Percentiles rank a stretch among this genome's conserved stretches.
phyloP scores from a whole-genome alignment of 768 basidiomycete species.

The Naganishia randhawae region DNA sequence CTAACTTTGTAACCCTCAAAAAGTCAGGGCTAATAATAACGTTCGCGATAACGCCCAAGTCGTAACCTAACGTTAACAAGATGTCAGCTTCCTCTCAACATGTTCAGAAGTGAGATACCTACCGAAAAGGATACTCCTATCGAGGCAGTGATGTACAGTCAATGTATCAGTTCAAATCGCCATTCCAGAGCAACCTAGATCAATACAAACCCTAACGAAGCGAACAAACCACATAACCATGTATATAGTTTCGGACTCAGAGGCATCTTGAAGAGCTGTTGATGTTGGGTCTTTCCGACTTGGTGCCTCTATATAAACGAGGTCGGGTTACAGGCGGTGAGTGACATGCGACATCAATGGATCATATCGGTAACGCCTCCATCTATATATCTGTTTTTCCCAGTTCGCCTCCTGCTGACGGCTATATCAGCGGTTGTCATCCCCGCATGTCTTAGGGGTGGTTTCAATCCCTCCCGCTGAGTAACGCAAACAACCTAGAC shows the following conservation, averaged over 20 bases:
- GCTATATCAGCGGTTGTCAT: neutral
- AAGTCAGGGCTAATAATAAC: constrained; percentile 44
- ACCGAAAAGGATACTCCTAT: constrained; percentile 19
- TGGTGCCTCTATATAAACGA: neutral
- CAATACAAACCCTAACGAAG: neutral
- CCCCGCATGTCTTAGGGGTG: neutral
- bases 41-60: constrained; percentile 46
- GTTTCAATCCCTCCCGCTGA: neutral
- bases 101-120: neutral
- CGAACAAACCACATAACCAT: neutral
- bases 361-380: neutral
- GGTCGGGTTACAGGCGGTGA: neutral
- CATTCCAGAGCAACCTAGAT: neutral
- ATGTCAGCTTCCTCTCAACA: neutral
- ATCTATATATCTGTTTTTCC: neutral
- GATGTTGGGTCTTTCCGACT: neutral
- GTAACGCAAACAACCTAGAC: neutral
- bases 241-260: neutral
- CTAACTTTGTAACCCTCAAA: constrained; percentile 20
- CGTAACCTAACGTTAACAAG: constrained; percentile 25
- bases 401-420: neutral
- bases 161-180: neutral
- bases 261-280: neutral
- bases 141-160: neutral
- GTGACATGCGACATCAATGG: neutral